A percentile compares a stretch with the other conserved stretches of the same genome.
Evolutionary conservation across 2,329 filamentous ascomycete species (phyloP).

Genomic region (Herpotrichia juniperi): DNA sequence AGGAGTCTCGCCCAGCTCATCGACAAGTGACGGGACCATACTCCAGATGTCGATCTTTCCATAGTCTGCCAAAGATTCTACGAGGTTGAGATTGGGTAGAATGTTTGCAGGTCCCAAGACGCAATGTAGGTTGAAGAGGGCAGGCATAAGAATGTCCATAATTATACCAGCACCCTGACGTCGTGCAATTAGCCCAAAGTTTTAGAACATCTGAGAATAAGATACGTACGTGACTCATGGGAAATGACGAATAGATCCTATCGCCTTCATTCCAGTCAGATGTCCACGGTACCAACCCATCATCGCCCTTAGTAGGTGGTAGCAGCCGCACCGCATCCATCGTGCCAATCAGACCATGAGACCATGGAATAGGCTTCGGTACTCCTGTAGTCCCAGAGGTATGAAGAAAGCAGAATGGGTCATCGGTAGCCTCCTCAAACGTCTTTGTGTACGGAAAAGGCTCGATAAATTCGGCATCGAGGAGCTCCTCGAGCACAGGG

Average conservation of each 20-base stretch:
- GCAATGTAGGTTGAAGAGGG: no score
- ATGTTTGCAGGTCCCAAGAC: no score
- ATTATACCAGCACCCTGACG: no score
- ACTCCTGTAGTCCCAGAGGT: slow-evolving; percentile 44
- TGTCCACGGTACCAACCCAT: slow-evolving; percentile 25
- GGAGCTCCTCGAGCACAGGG: slow-evolving; percentile 18
- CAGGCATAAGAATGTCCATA: no score
- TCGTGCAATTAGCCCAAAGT: no score
- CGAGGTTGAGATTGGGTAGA: no score
- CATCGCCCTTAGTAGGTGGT: slow-evolving; percentile 36
- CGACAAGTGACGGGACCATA: no score
- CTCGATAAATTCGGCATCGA: slow-evolving; percentile 15
- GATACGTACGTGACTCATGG: slow-evolving; percentile 43
- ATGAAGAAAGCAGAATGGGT: slow-evolving; percentile 35
- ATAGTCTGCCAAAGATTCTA: no score
- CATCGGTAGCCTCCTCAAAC: slow-evolving; percentile 28
- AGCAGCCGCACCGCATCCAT: slow-evolving; percentile 48
- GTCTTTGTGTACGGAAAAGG: slow-evolving; percentile 12
- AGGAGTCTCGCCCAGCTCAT: no score
- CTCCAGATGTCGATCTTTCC: no score
- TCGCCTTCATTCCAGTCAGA: slow-evolving; percentile 27
- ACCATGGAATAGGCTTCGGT: slow-evolving; percentile 42
- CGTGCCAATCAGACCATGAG: slow-evolving; percentile 35
- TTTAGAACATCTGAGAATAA: not conserved
- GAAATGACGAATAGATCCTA: slow-evolving; percentile 38